Evolutionary conservation across 1,139 yeast species (phyloP).

Genomic region (Saccharomyces uvarum): DNA sequence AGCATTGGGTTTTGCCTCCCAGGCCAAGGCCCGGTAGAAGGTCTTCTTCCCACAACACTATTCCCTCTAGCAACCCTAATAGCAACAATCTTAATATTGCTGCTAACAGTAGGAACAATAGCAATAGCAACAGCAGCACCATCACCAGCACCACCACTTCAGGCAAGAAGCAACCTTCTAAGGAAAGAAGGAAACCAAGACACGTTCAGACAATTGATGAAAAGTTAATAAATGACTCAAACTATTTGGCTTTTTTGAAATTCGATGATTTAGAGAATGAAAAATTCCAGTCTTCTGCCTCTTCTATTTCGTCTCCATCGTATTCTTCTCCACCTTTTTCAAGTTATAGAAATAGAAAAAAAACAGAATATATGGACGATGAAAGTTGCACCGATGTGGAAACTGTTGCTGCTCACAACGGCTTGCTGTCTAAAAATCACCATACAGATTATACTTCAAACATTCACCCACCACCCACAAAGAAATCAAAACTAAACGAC

Average conservation of each 20-base stretch:
- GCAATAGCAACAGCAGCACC: background rate
- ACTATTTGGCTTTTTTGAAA: constrained; percentile 24
- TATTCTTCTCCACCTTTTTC: background rate
- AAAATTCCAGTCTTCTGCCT: constrained; percentile 1
- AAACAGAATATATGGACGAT: background rate
- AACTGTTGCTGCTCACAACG: background rate
- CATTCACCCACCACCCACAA: background rate
- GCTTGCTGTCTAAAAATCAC: background rate
- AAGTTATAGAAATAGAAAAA: background rate
- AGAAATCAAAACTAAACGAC: background rate
- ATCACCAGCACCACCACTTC: background rate
- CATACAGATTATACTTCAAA: background rate
- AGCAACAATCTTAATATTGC: background rate
- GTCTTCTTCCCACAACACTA: constrained; percentile 14
- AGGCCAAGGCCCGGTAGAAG: constrained; percentile 47
- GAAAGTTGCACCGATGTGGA: background rate
- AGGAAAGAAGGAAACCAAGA: constrained; percentile 1
- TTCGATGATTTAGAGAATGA: constrained; percentile 26
- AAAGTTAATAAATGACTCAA: background rate
- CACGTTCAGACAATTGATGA: background rate
- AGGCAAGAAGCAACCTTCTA: background rate
- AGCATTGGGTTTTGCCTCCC: constrained; percentile 36
- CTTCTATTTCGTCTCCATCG: background rate
- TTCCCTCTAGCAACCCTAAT: background rate
- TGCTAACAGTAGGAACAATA: background rate